Conservation (phyloP, 176 grass and related monocot species). For the Phyllostachys edulis region DNA sequence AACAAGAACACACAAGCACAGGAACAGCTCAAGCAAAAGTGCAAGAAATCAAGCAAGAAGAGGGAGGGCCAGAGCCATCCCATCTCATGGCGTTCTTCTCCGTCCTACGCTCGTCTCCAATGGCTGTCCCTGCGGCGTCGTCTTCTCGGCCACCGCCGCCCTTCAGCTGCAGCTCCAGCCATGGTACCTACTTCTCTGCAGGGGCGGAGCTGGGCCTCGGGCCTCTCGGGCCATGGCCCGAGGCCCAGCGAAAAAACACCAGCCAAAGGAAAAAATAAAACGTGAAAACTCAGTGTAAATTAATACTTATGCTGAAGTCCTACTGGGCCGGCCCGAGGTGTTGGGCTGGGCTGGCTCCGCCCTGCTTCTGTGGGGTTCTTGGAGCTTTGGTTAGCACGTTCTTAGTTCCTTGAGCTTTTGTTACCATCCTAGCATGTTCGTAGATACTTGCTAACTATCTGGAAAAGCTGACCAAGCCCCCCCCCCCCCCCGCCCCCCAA, state of each 20-base stretch:
- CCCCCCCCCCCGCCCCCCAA: too few species aligned
- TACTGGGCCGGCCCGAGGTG: too few species aligned
- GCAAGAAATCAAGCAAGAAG: neutral
- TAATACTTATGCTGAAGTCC: too few species aligned
- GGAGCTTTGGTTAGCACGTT: neutral
- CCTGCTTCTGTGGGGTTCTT: too few species aligned
- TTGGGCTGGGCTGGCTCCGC: too few species aligned
- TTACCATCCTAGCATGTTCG: neutral
- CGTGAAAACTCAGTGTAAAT: too few species aligned
- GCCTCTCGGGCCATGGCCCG: too few species aligned
- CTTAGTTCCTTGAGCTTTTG: neutral
- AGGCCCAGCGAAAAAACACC: too few species aligned
- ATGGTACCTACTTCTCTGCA: neutral
- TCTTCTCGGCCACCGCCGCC: neutral
- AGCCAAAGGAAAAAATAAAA: too few species aligned
- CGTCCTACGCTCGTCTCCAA: neutral
- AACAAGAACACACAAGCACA: neutral
- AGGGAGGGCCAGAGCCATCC: neutral
- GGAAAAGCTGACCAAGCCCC: too few species aligned
- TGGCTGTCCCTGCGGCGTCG: neutral
- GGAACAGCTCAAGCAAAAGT: neutral
- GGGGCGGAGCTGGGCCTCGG: too few species aligned
- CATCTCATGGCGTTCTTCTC: conserved; percentile 32
- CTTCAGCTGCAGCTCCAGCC: neutral
- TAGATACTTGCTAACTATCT: too few species aligned